Evolutionary conservation across 371 early-diverging fungal species (phyloP).

Genomic region (Mortierella sp.): DNA sequence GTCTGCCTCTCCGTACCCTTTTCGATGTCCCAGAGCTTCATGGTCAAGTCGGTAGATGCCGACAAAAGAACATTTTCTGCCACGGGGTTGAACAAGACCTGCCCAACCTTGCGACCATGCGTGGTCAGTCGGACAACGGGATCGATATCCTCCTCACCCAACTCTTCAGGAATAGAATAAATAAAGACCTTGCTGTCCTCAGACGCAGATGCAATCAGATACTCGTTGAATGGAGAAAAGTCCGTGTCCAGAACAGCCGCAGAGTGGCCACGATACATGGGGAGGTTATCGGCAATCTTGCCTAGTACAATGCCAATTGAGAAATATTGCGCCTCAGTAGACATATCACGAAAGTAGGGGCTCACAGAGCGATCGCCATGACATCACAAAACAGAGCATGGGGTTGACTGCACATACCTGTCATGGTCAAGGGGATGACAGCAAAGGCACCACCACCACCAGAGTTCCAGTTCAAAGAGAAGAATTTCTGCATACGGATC

Average conservation of each 20-base stretch:
- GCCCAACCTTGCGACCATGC: slow-evolving; percentile 92
- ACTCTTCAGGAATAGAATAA: slow-evolving; percentile 91
- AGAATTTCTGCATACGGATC: slow-evolving; percentile 66
- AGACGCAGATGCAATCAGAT: slow-evolving; percentile 87
- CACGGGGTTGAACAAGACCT: slow-evolving; percentile 95
- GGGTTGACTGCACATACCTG: slow-evolving; percentile 65
- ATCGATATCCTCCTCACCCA: slow-evolving; percentile 72
- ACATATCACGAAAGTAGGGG: too few species aligned
- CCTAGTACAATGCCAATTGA: slow-evolving; percentile 55
- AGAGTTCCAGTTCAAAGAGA: slow-evolving; percentile 95
- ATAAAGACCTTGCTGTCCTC: slow-evolving; percentile 97
- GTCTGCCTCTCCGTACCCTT: slow-evolving; percentile 87
- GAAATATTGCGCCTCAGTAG: neutral
- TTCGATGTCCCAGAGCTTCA: slow-evolving; percentile 97
- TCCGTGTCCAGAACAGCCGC: slow-evolving; percentile 97
- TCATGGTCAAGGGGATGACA: slow-evolving; percentile 84
- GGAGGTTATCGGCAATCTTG: slow-evolving; percentile 86
- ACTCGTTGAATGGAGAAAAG: slow-evolving; percentile 97
- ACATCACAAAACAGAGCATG: neutral
- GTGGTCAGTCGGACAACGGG: slow-evolving; percentile 64
- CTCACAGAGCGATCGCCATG: too few species aligned
- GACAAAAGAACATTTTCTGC: slow-evolving; percentile 95
- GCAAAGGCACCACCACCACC: slow-evolving; percentile 98
- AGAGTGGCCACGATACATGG: slow-evolving; percentile 92
- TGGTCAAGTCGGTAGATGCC: slow-evolving; percentile 90